Conservation (phyloP, 2,329 filamentous ascomycete species). For the Trichoderma breve region DNA sequence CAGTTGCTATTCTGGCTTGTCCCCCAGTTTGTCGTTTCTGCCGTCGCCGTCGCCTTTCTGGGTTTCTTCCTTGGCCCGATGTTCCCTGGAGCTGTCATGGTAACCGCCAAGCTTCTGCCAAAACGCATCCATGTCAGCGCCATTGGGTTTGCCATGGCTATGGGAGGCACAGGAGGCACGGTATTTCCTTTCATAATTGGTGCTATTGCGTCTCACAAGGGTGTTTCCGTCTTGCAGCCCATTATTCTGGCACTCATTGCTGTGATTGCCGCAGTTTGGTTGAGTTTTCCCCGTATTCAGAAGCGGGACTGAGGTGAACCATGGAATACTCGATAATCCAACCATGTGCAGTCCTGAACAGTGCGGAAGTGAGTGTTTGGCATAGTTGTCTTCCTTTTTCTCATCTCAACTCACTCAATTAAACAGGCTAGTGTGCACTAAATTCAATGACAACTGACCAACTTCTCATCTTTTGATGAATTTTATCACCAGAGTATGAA, state of each 20-base stretch:
- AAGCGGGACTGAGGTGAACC: conserved; percentile 29
- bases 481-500: too few species aligned
- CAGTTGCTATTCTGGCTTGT: conserved; percentile 60
- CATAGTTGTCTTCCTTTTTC: too few species aligned
- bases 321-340: background rate
- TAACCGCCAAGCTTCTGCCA: conserved; percentile 68
- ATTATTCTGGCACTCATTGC: conserved; percentile 46
- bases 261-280: conserved; percentile 36
- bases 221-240: conserved; percentile 51
- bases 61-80: conserved; percentile 75
- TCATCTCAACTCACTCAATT: conserved; percentile 11
- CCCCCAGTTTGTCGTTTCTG: conserved; percentile 56
- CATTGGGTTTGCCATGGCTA: conserved; percentile 71
- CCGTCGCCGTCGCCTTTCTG: conserved; percentile 64
- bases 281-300: conserved; percentile 37
- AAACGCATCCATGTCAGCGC: conserved; percentile 67
- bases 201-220: conserved; percentile 53
- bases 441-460: too few species aligned
- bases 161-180: conserved; percentile 68
- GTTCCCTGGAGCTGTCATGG: conserved; percentile 70
- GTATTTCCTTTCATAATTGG: conserved; percentile 61
- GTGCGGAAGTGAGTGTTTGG: background rate
- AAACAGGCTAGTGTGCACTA: conserved; percentile 20
- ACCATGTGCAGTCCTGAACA: background rate
- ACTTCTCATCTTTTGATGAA: background rate